phyloP scores from a whole-genome alignment of 225 moss, liverwort and hornwort genomes.

The Pseudoscleropodium purum region DNA sequence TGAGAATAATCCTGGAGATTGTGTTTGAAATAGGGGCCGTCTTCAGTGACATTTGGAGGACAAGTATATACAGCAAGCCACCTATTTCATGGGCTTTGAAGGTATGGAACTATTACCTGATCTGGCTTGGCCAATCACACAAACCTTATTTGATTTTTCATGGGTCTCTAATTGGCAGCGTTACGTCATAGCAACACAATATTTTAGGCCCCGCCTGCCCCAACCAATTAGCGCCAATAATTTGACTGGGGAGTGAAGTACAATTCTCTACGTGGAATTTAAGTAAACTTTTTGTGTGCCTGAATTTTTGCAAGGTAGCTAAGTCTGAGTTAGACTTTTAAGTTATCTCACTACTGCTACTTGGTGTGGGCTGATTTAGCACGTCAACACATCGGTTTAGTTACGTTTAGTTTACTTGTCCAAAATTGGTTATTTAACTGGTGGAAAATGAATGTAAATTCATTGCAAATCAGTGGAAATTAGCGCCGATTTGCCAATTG shows the following conservation, averaged over 20 bases:
- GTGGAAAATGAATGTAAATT: background rate
- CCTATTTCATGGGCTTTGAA: conserved; percentile 68
- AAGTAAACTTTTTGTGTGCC: background rate
- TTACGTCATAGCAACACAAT: background rate
- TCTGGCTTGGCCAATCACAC: background rate
- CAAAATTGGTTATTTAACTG: too few species aligned
- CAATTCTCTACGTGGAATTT: background rate
- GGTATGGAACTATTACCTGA: background rate
- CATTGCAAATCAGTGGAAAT: background rate
- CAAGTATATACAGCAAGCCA: conserved; percentile 23
- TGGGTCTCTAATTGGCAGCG: background rate
- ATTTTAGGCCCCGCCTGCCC: background rate
- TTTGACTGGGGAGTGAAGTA: background rate
- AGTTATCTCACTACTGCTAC: background rate
- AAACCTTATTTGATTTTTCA: background rate
- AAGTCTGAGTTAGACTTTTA: background rate
- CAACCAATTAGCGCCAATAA: too few species aligned
- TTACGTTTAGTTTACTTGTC: background rate
- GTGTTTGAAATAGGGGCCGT: conserved; percentile 56
- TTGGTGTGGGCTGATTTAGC: background rate
- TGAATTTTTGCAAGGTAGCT: background rate
- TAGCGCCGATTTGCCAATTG: too few species aligned
- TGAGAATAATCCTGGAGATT: background rate
- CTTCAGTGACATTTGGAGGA: conserved; percentile 83
- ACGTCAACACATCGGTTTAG: background rate